phyloP scores from a whole-genome alignment of 2,329 filamentous ascomycete genomes.

The Huntiella savannae region DNA sequence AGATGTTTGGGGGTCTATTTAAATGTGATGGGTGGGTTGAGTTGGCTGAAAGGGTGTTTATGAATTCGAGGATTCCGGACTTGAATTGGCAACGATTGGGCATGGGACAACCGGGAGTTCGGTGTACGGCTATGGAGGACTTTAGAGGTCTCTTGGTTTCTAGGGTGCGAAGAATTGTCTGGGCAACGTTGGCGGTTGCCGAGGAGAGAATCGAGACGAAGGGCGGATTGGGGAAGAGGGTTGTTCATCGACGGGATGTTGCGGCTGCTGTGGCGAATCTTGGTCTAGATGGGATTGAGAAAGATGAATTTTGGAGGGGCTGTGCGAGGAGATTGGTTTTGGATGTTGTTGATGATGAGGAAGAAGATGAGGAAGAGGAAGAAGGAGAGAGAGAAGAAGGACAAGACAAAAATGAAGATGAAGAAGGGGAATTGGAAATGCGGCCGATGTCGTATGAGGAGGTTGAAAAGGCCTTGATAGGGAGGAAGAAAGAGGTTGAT shows the following conservation, averaged over 20 bases:
- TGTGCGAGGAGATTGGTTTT: constrained; percentile 31
- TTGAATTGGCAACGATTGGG: constrained; percentile 49
- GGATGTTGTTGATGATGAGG: constrained; percentile 24
- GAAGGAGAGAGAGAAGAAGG: constrained; percentile 11
- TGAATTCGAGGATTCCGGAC: constrained; percentile 45
- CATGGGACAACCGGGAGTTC: constrained; percentile 47
- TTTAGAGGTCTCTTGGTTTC: constrained; percentile 50
- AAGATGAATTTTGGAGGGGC: constrained; percentile 27
- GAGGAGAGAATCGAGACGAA: constrained; percentile 45
- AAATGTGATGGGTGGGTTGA: constrained; percentile 39
- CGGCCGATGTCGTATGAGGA: constrained; percentile 62
- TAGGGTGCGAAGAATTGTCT: constrained; percentile 50
- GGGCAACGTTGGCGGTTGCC: constrained; percentile 50
- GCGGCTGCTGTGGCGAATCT: constrained; percentile 29
- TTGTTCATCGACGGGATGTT: constrained; percentile 23
- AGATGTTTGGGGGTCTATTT: constrained; percentile 38
- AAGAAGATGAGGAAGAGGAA: constrained; percentile 6
- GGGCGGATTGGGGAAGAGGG: constrained; percentile 15
- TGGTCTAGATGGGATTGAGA: constrained; percentile 18
- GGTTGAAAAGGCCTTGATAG: constrained; percentile 35
- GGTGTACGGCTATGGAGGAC: constrained; percentile 56
- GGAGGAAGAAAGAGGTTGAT: no score
- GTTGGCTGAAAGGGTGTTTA: constrained; percentile 50
- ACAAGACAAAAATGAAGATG: constrained; percentile 15
- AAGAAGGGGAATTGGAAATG: constrained; percentile 63